Percentiles rank a stretch among this genome's conserved stretches.
These are phyloP conservation scores for Ambrosiella cleistominuta DNA, from an alignment of 2,329 filamentous ascomycete species.

Conservation along the genomic window DNA sequence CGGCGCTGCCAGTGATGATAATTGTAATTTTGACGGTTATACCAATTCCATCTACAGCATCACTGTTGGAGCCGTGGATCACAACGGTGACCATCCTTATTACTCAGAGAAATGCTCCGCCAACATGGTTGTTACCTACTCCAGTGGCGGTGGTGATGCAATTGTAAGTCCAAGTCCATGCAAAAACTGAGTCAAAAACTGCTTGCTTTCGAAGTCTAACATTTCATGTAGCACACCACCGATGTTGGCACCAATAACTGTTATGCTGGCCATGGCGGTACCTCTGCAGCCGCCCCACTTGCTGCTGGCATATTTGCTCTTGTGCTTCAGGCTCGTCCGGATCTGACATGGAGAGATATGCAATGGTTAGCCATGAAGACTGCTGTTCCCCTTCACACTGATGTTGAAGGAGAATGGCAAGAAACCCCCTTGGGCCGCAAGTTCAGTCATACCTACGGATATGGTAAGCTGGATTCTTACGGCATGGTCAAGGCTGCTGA, in stretches of 20 bases:
- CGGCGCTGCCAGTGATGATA: constrained; percentile 70
- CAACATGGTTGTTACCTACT: constrained; percentile 90
- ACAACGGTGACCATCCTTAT: constrained; percentile 73
- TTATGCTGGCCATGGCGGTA: constrained; percentile 72
- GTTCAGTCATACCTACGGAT: constrained; percentile 89
- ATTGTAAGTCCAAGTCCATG: constrained; percentile 39
- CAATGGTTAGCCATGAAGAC: constrained; percentile 81
- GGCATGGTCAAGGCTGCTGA: constrained; percentile 72
- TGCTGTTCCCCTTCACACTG: constrained; percentile 60
- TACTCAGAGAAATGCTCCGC: constrained; percentile 96
- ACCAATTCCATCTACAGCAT: constrained; percentile 99
- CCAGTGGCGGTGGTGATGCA: constrained; percentile 70
- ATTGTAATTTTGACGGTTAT: constrained; percentile 98
- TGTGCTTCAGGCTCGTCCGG: constrained; percentile 66
- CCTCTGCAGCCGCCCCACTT: constrained; percentile 83
- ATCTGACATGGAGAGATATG: constrained; percentile 82
- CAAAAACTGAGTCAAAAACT: not conserved
- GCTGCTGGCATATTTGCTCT: constrained; percentile 86
- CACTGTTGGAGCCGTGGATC: constrained; percentile 82
- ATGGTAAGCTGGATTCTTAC: constrained; percentile 85
- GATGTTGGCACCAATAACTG: constrained; percentile 76
- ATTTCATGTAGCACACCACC: constrained; percentile 55
- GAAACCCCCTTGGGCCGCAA: constrained; percentile 63
- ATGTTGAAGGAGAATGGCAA: constrained; percentile 56
- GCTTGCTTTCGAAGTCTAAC: not conserved